Percentiles rank a stretch among this genome's conserved stretches.
Evolutionary conservation across 164 flowering plant genomes (phyloP).

Genomic region (Houttuynia cordata): DNA sequence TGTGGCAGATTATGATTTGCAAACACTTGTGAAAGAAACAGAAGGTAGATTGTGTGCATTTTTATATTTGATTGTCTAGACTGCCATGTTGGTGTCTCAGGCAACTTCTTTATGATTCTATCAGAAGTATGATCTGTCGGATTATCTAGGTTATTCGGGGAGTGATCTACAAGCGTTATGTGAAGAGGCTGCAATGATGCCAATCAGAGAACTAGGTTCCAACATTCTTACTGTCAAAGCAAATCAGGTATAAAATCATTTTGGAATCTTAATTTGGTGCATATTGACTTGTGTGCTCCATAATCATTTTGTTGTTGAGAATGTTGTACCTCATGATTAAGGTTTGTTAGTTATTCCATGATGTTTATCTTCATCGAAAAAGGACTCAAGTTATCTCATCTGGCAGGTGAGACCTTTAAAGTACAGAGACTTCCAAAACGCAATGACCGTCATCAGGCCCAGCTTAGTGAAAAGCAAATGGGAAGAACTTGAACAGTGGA

Average conservation of each 20-base stretch:
- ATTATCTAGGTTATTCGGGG: slow-evolving; percentile 80
- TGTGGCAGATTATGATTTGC: slow-evolving; percentile 59
- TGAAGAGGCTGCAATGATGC: slow-evolving; percentile 99
- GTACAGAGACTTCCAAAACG: slow-evolving; percentile 62
- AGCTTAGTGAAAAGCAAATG: slow-evolving; percentile 84
- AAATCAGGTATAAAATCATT: slow-evolving; percentile 46
- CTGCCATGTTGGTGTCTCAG: background rate
- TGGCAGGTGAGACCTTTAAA: slow-evolving; percentile 60
- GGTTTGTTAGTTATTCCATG: too few relatives aligned
- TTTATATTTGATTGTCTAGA: background rate
- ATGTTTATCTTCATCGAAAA: background rate
- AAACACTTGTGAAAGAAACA: slow-evolving; percentile 68
- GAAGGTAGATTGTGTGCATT: slow-evolving; percentile 48
- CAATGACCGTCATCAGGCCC: slow-evolving; percentile 88
- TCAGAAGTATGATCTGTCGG: background rate
- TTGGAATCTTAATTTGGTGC: background rate
- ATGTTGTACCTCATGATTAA: too few relatives aligned
- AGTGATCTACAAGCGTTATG: slow-evolving; percentile 97
- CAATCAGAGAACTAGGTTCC: slow-evolving; percentile 92
- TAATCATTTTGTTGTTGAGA: too few relatives aligned
- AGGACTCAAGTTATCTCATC: background rate
- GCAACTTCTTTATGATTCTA: background rate
- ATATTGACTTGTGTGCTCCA: background rate
- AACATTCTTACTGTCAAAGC: slow-evolving; percentile 72
- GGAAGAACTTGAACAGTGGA: slow-evolving; percentile 93